Evolutionary conservation across 176 grass and related monocot genomes (phyloP), one percentile per base, ranked within the genome.

Genomic region (Lolium perenne): DNA sequence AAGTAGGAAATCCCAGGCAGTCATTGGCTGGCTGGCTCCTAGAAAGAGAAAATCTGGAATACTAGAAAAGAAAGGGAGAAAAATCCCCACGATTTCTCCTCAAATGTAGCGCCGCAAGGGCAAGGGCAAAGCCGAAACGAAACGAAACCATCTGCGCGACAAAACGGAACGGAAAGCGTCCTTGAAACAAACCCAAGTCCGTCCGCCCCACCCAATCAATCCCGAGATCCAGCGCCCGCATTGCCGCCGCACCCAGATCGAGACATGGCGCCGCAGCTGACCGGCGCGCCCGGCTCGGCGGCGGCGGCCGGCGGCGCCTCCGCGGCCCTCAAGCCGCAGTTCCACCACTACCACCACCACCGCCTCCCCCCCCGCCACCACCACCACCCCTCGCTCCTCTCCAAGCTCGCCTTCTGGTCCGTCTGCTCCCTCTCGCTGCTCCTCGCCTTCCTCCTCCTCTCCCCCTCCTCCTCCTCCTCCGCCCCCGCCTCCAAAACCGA

Each of bases 281-380:
- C 89, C 66, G 74, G 90, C 80, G 58, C 84, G 68, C 80, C 85
- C 56, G 50, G 83, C 43, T 57, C 80, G 49, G 90, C 80, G 80
- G 85, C 74, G 56, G 84, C 80, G 65, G 65, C 85, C 21, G 86
- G 79, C 38, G 90, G 54, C 58, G 90, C 65, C 63, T 56, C 79
- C 63, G 64, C 83, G 73, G 67, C 76, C 40, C 76, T 86, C 76
- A 93, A 93, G 88, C 64, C 91, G 76, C 94, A 92, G 74, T 92
- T 93, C 87, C 94, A 95, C 86, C 94, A 93, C 89, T 86, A 87
- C 89, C 91, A 93, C 78, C 91, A 92, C 77, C 91, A 91, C 84
- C 91, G 89, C 80, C 89, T 93, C 10, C 17, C 91, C 21, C 69
- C 88, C 80, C 91, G 91, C 84, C 91, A 92, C 86, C 91, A 93